Evolutionary conservation across 768 basidiomycete genomes (phyloP).

Genomic region (Pisolithus albus): DNA sequence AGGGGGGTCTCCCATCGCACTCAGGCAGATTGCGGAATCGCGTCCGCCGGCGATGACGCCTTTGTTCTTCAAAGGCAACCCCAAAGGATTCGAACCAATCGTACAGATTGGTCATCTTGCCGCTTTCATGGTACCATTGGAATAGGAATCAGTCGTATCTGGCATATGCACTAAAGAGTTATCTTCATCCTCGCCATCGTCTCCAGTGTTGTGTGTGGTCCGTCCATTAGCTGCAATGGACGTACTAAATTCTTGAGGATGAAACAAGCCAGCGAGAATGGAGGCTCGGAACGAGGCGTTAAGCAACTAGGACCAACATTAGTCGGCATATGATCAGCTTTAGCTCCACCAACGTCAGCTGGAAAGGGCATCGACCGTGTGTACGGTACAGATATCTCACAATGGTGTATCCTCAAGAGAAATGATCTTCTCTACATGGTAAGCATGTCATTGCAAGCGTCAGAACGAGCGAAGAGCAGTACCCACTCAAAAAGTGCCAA

Average conservation of each 20-base stretch:
- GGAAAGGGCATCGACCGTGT: too few relatives aligned
- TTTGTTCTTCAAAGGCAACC: conserved; percentile 56
- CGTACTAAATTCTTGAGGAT: conserved; percentile 44
- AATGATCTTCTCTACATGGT: too few relatives aligned
- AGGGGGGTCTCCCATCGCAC: background rate
- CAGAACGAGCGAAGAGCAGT: too few relatives aligned
- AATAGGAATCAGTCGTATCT: conserved; percentile 75
- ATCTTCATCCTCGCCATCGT: conserved; percentile 15
- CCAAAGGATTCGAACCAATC: conserved; percentile 85
- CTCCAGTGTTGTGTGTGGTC: conserved; percentile 1
- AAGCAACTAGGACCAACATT: conserved; percentile 39
- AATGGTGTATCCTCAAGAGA: too few relatives aligned
- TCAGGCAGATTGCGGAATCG: background rate
- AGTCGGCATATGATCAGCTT: too few relatives aligned
- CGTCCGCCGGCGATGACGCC: conserved; percentile 5
- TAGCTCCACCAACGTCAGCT: too few relatives aligned
- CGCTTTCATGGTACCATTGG: conserved; percentile 68
- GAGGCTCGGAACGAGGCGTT: conserved; percentile 65
- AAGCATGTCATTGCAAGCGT: too few relatives aligned
- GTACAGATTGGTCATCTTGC: conserved; percentile 78
- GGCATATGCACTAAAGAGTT: conserved; percentile 48
- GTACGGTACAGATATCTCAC: too few relatives aligned
- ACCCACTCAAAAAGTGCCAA: too few relatives aligned
- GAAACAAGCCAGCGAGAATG: conserved; percentile 52
- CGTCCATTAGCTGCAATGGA: background rate